These are phyloP conservation scores for Daedalea quercina DNA, from an alignment of 768 basidiomycete genomes.

Conservation along the genomic window DNA sequence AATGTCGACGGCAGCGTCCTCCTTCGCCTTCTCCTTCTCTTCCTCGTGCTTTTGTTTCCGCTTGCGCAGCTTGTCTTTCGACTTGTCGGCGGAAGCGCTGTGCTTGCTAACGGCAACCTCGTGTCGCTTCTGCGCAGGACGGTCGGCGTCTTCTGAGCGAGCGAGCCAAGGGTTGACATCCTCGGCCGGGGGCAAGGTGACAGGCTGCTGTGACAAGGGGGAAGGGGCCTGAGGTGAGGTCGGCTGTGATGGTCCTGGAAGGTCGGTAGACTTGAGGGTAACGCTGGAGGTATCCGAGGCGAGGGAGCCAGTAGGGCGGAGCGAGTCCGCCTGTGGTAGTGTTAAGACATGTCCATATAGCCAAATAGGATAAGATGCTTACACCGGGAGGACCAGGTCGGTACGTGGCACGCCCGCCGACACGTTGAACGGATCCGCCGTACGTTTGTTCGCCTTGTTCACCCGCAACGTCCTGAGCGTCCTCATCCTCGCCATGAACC, in stretches of 20 bases:
- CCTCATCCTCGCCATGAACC: constrained; percentile 25
- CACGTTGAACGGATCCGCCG: constrained; percentile 44
- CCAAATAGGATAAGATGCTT: neutral
- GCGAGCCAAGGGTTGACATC: constrained; percentile 78
- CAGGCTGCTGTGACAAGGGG: constrained; percentile 9
- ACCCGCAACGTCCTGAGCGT: constrained; percentile 23
- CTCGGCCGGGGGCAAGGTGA: constrained; percentile 15
- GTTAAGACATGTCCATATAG: neutral
- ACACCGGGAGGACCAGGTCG: constrained; percentile 40
- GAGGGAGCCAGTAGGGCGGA: constrained; percentile 24
- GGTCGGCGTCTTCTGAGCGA: constrained; percentile 18
- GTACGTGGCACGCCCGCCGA: constrained; percentile 61
- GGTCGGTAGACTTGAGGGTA: constrained; percentile 54
- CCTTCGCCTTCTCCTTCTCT: constrained; percentile 50
- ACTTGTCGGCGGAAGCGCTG: constrained; percentile 53
- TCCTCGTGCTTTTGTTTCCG: constrained; percentile 46
- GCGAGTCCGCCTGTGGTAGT: constrained; percentile 5
- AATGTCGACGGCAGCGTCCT: constrained; percentile 81
- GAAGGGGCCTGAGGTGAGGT: constrained; percentile 17
- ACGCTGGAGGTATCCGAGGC: constrained; percentile 61
- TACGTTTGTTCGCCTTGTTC: constrained; percentile 22
- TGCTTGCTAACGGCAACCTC: constrained; percentile 65
- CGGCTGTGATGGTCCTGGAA: constrained; percentile 29
- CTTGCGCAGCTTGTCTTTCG: constrained; percentile 72
- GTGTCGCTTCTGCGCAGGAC: constrained; percentile 61